These are phyloP conservation scores for Trichophyton rubrum DNA, from an alignment of 2,329 filamentous ascomycete genomes.

Conservation along the genomic window DNA sequence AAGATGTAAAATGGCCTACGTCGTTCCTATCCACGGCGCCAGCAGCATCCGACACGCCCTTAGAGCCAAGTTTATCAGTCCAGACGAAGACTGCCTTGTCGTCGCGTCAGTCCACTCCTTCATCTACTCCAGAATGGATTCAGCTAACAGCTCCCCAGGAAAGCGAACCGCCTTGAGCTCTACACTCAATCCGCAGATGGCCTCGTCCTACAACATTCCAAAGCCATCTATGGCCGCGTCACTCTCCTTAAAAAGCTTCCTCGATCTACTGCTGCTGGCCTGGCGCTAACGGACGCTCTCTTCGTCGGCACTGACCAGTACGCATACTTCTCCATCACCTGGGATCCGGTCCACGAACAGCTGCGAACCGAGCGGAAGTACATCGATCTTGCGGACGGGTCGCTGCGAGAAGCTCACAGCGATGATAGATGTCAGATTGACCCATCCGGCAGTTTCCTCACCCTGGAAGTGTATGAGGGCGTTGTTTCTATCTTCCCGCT, in stretches of 20 bases:
- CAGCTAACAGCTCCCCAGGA: slow-evolving; percentile 40
- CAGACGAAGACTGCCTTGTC: slow-evolving; percentile 68
- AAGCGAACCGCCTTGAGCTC: slow-evolving; percentile 75
- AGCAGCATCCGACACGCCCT: slow-evolving; percentile 86
- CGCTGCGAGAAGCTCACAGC: slow-evolving; percentile 61
- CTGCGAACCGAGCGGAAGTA: slow-evolving; percentile 47
- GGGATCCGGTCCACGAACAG: slow-evolving; percentile 50
- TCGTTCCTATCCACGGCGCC: slow-evolving; percentile 83
- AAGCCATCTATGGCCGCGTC: slow-evolving; percentile 71
- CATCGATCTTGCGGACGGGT: slow-evolving; percentile 48
- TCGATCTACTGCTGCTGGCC: slow-evolving; percentile 26
- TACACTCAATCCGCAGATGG: slow-evolving; percentile 54
- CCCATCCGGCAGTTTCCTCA: slow-evolving; percentile 57
- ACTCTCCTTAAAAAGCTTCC: slow-evolving; percentile 71
- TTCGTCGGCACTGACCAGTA: slow-evolving; percentile 86
- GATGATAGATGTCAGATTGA: slow-evolving; percentile 76
- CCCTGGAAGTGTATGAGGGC: slow-evolving; percentile 56
- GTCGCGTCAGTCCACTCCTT: slow-evolving; percentile 56
- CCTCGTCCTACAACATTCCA: slow-evolving; percentile 53
- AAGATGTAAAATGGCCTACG: slow-evolving; percentile 65
- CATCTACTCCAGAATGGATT: neutral
- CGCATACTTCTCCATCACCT: slow-evolving; percentile 80
- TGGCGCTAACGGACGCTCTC: slow-evolving; percentile 66
- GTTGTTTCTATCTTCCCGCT: slow-evolving; percentile 54
- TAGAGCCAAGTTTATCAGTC: slow-evolving; percentile 60